phyloP scores from a whole-genome alignment of 169 alveolate genomes.

The Eimeria necatrix region DNA sequence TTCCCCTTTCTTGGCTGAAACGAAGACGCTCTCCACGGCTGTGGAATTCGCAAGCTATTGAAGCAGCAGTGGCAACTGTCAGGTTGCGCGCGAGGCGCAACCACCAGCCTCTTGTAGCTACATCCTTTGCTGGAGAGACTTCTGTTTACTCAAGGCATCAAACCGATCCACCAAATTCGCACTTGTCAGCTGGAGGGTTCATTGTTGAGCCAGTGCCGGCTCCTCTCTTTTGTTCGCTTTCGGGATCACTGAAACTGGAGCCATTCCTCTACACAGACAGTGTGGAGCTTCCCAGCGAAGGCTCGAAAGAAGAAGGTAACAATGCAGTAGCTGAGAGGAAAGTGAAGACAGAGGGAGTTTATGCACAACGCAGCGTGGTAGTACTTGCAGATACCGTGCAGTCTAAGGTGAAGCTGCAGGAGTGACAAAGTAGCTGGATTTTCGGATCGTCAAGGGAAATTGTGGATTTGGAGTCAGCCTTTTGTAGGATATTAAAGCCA shows the following conservation, averaged over 20 bases:
- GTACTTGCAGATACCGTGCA: too few species aligned
- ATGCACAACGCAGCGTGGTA: too few species aligned
- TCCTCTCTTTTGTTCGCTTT: background rate
- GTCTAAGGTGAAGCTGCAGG: too few species aligned
- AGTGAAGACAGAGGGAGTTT: too few species aligned
- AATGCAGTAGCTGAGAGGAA: too few species aligned
- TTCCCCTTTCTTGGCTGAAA: background rate
- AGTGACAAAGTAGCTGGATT: too few species aligned
- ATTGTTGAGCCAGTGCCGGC: background rate
- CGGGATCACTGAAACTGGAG: background rate
- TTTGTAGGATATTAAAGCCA: too few species aligned
- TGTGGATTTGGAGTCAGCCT: too few species aligned
- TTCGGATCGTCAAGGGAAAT: too few species aligned
- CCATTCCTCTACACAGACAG: background rate
- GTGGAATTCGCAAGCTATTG: background rate
- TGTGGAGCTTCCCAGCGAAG: background rate
- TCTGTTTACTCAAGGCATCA: background rate
- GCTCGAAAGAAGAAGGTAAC: too few species aligned
- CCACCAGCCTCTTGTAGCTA: background rate
- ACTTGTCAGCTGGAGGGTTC: too few species aligned
- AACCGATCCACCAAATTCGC: background rate
- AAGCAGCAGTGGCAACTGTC: constrained; percentile 7
- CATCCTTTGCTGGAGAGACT: background rate
- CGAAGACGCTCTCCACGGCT: constrained; percentile 5
- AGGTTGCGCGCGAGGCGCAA: background rate